Evolutionary conservation across 345 rosid genomes (phyloP).

Genomic region (Eucalyptus pauciflora): DNA sequence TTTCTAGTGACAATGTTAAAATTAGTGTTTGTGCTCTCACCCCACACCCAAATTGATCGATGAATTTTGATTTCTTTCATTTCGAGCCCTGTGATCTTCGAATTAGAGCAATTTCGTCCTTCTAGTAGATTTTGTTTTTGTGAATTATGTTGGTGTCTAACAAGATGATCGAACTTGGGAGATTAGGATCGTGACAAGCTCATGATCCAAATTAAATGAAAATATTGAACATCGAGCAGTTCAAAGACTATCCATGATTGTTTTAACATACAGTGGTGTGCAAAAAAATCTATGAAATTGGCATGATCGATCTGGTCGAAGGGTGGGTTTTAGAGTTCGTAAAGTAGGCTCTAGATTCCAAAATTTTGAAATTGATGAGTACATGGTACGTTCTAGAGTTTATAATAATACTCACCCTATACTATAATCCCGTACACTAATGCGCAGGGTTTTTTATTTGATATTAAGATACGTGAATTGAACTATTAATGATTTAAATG

Average conservation of each 20-base stretch:
- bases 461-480: too few species aligned
- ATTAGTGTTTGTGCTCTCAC: too few species aligned
- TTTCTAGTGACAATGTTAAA: too few species aligned
- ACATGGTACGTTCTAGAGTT: rapidly evolving
- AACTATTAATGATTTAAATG: rapidly evolving
- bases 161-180: rapidly evolving
- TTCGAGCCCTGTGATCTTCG: not conserved
- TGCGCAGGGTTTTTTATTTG: rapidly evolving
- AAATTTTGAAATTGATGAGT: too few species aligned
- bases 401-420: too few species aligned
- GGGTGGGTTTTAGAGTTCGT: rapidly evolving
- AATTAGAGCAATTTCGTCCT: rapidly evolving
- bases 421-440: rapidly evolving
- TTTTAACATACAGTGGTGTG: rapidly evolving
- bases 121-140: rapidly evolving
- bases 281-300: rapidly evolving
- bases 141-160: rapidly evolving
- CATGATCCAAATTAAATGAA: too few species aligned
- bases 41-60: rapidly evolving
- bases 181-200: rapidly evolving
- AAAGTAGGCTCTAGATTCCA: rapidly evolving
- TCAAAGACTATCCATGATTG: too few species aligned
- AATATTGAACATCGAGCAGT: too few species aligned
- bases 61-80: not conserved
- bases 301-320: rapidly evolving